Base-by-base conservation (phyloP, 345 rosid genomes). In the Moricandia arvensis region DNA sequence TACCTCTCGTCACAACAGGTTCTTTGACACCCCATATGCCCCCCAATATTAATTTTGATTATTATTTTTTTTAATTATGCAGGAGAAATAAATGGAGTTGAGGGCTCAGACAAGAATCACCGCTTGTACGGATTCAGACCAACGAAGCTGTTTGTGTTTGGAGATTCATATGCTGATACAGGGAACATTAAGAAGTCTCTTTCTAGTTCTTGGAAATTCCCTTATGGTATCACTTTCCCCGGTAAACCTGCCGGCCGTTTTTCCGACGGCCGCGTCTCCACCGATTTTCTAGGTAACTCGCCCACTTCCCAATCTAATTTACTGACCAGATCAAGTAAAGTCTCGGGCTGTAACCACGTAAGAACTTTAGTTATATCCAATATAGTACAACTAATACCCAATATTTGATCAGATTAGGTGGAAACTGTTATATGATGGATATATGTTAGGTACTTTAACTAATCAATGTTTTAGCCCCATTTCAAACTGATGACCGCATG, bases 151-250 rank as follows among this genome's bases (percentile, higher is more conserved):
- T 84, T 89, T 62, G 93, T 83, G 34, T 89, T 87, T 17, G 93
- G 93, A 60, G 91, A 87, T 75, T 89, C 93, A 0, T 89, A 84
- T 38, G 88, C 80, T 2, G 93, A 88, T 78, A 87, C 90, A 0
- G 93, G 93, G 21, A 88, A 88, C 82, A 80, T 64, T n/a, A 33
- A 53, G 3, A 81, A 59, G 57, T 57, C 85, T 16, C n/a, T 71
- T 7, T 67, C 81, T 24, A 71, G 63, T 67, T 80, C 90, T 1
- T 88, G 93, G 93, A 84, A 80, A 63, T 34, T 59, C 11, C 93
- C 93, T 31, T 88, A 88, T 27, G 93, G 90, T 24, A 72, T 81
- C 79, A 85, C 86, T 68, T 85, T 84, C 62, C 93, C 93, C 59
- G 90, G 89, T 0, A 76, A 73, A 76, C 93, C 93, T 2, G 66